A percentile compares a stretch with the other conserved stretches of the same genome.
These are phyloP conservation scores for Saccharomycopsis guyanensis DNA, from an alignment of 805 yeast species.

Conservation along the genomic window DNA sequence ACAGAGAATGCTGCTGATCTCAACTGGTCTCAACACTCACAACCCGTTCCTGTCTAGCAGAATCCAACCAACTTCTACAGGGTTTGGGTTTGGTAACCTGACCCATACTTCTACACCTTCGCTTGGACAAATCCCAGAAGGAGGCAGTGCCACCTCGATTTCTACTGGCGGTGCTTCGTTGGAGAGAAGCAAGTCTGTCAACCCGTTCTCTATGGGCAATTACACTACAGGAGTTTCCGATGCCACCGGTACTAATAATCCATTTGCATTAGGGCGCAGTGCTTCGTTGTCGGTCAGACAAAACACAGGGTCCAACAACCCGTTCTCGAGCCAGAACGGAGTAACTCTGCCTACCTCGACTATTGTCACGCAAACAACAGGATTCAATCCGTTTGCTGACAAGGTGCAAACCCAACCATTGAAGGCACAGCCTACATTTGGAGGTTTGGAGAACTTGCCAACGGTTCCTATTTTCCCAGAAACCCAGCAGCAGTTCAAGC, in stretches of 20 bases:
- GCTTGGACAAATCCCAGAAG: constrained; percentile 21
- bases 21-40: too few species aligned
- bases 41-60: constrained; percentile 22
- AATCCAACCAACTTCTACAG: constrained; percentile 36
- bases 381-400: constrained; percentile 54
- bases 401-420: constrained; percentile 28
- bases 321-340: constrained; percentile 27
- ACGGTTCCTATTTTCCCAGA: constrained; percentile 66
- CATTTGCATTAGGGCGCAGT: constrained; percentile 23
- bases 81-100: constrained; percentile 51
- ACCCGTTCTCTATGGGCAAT: constrained; percentile 32
- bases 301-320: constrained; percentile 30
- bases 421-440: constrained; percentile 56
- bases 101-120: constrained; percentile 24
- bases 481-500: constrained; percentile 36
- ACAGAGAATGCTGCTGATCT: constrained; percentile 11
- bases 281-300: constrained; percentile 19
- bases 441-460: constrained; percentile 61
- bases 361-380: constrained; percentile 38
- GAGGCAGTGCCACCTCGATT: constrained; percentile 1
- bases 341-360: constrained; percentile 22
- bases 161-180: constrained; percentile 4
- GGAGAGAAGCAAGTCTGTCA: constrained; percentile 24
- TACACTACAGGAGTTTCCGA: constrained; percentile 20
- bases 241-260: constrained; percentile 24